Evolutionary conservation across 495 filamentous ascomycete species (phyloP), one percentile per base, ranked within the genome.

Genomic region (Tuber indicum): DNA sequence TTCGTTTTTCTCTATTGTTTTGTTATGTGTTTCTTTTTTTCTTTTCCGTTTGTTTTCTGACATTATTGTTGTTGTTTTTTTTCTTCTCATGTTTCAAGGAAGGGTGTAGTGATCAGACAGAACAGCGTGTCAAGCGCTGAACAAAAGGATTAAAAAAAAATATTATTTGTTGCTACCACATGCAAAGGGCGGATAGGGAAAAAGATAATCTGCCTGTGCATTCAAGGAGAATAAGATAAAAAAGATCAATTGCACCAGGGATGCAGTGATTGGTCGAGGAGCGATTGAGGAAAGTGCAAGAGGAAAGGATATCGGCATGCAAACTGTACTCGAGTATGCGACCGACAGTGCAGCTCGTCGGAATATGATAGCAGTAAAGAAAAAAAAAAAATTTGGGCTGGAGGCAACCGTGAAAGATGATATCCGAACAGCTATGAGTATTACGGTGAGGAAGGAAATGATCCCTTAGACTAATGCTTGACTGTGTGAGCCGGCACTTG

Each of bases 291-390:
- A 45, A 76, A 72, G 69, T 39, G 43, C 75, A 73, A 69, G 47
- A 42, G 70, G 45, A 52, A 42, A n/a, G 39, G 72, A 45, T 74
- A 39, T 62, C 26, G 16, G 10, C 5, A 62, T 32, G 58, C 26
- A 66, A 32, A 66, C n/a, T 32, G 52, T 66, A n/a, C n/a, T n/a
- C n/a, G n/a, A n/a, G n/a, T n/a, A 66, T 72, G 69, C 66, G 75
- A 70, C 58, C 66, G 42, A 52, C 43, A 73, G 62, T 47, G 75
- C 75, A 32, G n/a, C 39, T n/a, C 23, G 44, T 70, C 70, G 42
- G 47, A 73, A 78, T 76, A 76, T 74, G 77, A 76, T 78, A 49
- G 70, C 43, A 32, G n/a, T 2, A 58, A 26, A 58, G 52, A 26
- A 26, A 32, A 36, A 17, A 14, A 0, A 26, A 66, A 36, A 36